A percentile compares a stretch with the other conserved stretches of the same genome.
phyloP scores from a whole-genome alignment of 2,329 filamentous ascomycete species.

The Eurotiales sp. region DNA sequence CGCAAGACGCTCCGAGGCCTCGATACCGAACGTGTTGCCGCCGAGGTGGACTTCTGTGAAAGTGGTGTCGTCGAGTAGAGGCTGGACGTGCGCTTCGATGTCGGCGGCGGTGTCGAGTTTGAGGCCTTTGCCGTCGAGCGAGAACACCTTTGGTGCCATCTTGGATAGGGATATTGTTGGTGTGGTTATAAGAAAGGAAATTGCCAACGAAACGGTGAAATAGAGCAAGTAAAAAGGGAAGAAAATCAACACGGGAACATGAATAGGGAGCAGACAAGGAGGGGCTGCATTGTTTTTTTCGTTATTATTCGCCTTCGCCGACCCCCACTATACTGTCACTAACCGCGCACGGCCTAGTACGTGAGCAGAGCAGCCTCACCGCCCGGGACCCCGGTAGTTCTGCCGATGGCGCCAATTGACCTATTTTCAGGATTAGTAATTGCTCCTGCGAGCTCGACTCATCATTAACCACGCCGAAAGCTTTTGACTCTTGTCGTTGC shows the following conservation, averaged over 20 bases:
- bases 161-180: neutral
- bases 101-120: slow-evolving; percentile 89
- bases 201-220: neutral
- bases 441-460: neutral
- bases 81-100: slow-evolving; percentile 76
- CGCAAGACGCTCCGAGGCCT: slow-evolving; percentile 79
- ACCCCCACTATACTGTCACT: neutral
- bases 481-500: too few relatives aligned
- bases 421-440: neutral
- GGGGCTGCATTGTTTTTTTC: slow-evolving; percentile 8
- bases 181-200: neutral
- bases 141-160: slow-evolving; percentile 60
- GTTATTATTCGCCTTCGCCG: neutral
- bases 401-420: neutral
- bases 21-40: slow-evolving; percentile 90
- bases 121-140: slow-evolving; percentile 83
- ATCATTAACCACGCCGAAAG: too few relatives aligned
- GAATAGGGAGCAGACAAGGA: too few relatives aligned
- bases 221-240: neutral
- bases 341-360: neutral
- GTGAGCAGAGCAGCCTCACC: neutral
- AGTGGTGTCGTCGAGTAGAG: slow-evolving; percentile 66
- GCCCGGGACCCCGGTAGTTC: neutral
- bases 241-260: neutral
- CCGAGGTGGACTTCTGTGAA: slow-evolving; percentile 76